phyloP scores from a whole-genome alignment of 208 protist species.

The Lotmaria passim region DNA sequence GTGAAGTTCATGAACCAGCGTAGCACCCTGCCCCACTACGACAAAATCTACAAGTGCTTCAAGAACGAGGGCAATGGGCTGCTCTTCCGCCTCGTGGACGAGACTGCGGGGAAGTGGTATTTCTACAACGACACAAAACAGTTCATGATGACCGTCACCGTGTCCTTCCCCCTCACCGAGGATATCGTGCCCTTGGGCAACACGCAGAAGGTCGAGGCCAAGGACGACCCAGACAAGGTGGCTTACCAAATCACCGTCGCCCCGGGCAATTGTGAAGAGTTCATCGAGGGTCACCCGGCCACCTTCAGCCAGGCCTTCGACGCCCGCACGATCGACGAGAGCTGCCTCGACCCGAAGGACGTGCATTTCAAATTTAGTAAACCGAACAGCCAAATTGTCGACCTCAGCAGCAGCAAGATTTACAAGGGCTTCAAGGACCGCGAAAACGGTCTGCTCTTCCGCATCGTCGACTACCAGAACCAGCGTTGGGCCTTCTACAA shows the following conservation, averaged over 20 bases:
- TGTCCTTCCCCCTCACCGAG: conserved; percentile 57
- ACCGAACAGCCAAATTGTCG: conserved; percentile 50
- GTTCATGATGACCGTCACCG: conserved; percentile 75
- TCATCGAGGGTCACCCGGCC: conserved; percentile 55
- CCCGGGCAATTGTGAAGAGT: conserved; percentile 64
- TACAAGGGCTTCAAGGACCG: conserved; percentile 77
- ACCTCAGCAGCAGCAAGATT: conserved; percentile 45
- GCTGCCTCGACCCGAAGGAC: conserved; percentile 39
- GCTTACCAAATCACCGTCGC: conserved; percentile 55
- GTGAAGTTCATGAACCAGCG: conserved; percentile 44
- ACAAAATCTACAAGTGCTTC: conserved; percentile 82
- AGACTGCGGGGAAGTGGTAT: conserved; percentile 56
- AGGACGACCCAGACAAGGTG: conserved; percentile 35
- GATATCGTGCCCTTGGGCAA: conserved; percentile 64
- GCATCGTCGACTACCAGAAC: conserved; percentile 69
- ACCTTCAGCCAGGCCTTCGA: conserved; percentile 65
- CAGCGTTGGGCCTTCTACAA: conserved; percentile 88
- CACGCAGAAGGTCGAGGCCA: conserved; percentile 48
- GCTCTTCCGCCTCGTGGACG: conserved; percentile 84
- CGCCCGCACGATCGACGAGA: conserved; percentile 62
- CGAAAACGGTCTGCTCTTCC: conserved; percentile 83
- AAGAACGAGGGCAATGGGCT: conserved; percentile 78
- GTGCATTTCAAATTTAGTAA: conserved; percentile 59
- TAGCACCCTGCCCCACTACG: conserved; percentile 28
- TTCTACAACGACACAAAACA: conserved; percentile 87